phyloP scores from a whole-genome alignment of 1,284 basidiomycete genomes.

The Kalmanozyma brasiliensis region DNA sequence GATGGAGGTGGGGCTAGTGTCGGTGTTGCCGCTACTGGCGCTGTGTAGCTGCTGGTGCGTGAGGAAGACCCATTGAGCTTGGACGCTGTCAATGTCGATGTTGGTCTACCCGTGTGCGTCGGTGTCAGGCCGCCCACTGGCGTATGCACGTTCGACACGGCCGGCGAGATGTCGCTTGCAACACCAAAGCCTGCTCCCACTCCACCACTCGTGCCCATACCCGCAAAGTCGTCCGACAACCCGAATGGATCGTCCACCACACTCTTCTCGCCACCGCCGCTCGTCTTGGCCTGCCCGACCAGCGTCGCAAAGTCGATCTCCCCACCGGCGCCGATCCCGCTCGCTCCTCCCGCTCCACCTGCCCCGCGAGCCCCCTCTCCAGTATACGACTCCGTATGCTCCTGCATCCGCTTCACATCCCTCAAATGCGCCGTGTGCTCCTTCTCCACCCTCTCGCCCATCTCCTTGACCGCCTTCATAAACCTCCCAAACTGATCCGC shows the following conservation, averaged over 20 bases:
- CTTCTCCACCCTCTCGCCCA: conserved; percentile 81
- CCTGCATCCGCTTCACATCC: conserved; percentile 56
- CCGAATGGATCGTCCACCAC: conserved; percentile 51
- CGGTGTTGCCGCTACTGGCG: conserved; percentile 1
- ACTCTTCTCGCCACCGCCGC: conserved; percentile 15
- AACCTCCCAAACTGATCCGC: conserved; percentile 82
- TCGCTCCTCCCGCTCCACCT: conserved; percentile 27
- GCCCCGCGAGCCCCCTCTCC: conserved; percentile 3
- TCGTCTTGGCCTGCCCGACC: conserved; percentile 51
- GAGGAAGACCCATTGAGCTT: conserved; percentile 11
- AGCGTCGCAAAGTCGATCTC: conserved; percentile 65
- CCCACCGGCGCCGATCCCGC: conserved; percentile 44
- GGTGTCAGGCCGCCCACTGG: conserved; percentile 36
- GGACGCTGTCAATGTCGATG: background rate
- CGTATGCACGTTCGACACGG: conserved; percentile 15
- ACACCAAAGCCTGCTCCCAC: conserved; percentile 1
- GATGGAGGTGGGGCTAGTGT: conserved; percentile 28
- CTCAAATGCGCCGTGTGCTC: conserved; percentile 74
- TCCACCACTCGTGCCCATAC: background rate
- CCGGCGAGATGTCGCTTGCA: conserved; percentile 34
- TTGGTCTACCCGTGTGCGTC: conserved; percentile 32
- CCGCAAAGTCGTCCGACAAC: conserved; percentile 34
- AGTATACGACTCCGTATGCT: conserved; percentile 58
- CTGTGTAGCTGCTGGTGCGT: background rate
- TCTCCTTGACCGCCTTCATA: conserved; percentile 68